Evolutionary conservation across 495 filamentous ascomycete species (phyloP).

Genomic region (Penicillium longicatenatum): DNA sequence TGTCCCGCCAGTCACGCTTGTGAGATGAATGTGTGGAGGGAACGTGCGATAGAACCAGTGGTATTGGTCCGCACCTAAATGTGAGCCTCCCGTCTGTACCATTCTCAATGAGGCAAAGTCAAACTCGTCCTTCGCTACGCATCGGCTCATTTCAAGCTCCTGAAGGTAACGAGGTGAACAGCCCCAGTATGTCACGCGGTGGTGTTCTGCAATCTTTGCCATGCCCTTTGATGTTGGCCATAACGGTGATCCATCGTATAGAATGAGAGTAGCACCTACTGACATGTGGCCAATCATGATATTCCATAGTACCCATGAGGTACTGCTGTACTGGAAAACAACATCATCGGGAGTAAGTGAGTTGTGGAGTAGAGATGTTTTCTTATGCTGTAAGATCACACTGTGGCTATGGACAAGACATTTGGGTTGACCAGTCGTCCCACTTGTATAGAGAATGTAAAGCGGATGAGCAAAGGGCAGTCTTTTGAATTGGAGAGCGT

Average conservation of each 20-base stretch:
- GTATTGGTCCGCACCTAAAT: slow-evolving; percentile 66
- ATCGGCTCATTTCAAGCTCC: slow-evolving; percentile 60
- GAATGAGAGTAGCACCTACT: slow-evolving; percentile 59
- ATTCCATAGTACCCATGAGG: slow-evolving; percentile 81
- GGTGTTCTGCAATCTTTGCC: slow-evolving; percentile 31
- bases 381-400: slow-evolving; percentile 56
- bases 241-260: slow-evolving; percentile 77
- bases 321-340: slow-evolving; percentile 60
- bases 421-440: slow-evolving; percentile 74
- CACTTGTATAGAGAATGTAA: slow-evolving; percentile 69
- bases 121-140: slow-evolving; percentile 56
- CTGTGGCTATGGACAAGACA: slow-evolving; percentile 71
- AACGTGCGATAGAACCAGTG: slow-evolving; percentile 80
- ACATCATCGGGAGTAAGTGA: slow-evolving; percentile 49
- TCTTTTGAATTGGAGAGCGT: slow-evolving; percentile 51
- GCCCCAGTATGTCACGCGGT: slow-evolving; percentile 60
- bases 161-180: slow-evolving; percentile 71
- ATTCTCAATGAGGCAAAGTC: slow-evolving; percentile 57
- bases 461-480: slow-evolving; percentile 68
- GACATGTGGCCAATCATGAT: slow-evolving; percentile 62
- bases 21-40: slow-evolving; percentile 60
- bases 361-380: slow-evolving; percentile 62
- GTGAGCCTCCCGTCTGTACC: slow-evolving; percentile 66
- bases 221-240: slow-evolving; percentile 50
- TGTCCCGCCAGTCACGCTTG: slow-evolving; percentile 72